These are phyloP conservation scores for Reticulomyxa filosa DNA, from an alignment of 78 protist genomes.

Conservation along the genomic window DNA sequence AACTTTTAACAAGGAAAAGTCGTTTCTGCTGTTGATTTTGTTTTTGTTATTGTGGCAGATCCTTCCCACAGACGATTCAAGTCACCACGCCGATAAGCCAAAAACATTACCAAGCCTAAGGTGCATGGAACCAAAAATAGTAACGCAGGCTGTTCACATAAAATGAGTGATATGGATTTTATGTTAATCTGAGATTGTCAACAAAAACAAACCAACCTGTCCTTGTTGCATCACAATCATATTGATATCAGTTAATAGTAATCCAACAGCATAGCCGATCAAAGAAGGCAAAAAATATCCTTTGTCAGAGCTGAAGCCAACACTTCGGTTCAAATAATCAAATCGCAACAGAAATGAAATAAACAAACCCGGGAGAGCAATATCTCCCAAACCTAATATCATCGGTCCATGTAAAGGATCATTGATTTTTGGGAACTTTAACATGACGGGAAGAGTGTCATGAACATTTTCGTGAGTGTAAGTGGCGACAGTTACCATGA, in stretches of 20 bases:
- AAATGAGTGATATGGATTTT: neutral
- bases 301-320: neutral
- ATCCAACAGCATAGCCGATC: neutral
- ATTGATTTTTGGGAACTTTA: too few species aligned
- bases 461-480: too few species aligned
- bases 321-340: neutral
- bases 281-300: neutral
- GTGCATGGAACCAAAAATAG: constrained; percentile 15
- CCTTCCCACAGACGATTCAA: neutral
- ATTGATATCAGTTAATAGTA: neutral
- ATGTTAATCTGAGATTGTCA: neutral
- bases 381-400: constrained; percentile 16
- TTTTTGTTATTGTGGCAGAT: too few species aligned
- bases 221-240: neutral
- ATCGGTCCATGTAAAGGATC: too few species aligned
- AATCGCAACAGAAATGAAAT: neutral
- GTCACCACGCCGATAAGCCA: neutral
- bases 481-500: constrained; percentile 18
- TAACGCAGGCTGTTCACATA: constrained; percentile 17
- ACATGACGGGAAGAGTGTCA: too few species aligned
- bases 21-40: too few species aligned
- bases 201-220: neutral
- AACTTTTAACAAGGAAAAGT: too few species aligned
- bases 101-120: neutral
- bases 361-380: constrained; percentile 15